Evolutionary conservation across 768 basidiomycete genomes (phyloP), one percentile per base, ranked within the genome.

Genomic region (Gyrodon lividus): DNA sequence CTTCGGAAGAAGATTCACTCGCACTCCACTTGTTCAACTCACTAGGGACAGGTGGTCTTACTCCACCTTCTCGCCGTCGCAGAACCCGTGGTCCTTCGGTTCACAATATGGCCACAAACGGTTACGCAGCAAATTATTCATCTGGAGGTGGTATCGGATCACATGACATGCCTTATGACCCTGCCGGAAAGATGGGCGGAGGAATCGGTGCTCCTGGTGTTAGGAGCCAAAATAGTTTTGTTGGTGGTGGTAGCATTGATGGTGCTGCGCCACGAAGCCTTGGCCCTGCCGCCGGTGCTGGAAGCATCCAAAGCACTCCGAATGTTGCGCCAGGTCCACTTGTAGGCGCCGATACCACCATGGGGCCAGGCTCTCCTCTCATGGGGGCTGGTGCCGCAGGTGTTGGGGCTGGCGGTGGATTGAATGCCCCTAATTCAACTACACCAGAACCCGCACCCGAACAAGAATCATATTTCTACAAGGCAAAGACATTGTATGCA

Each of bases 1-100:
- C 95, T 2, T 91, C 95, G 1, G 95, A 98, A 63, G 94, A 97
- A 62, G 93, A 95, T 64, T 92, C 93, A 0, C 83, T 92, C 56
- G 71, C 79, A 24, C 80, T 93, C 44, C 81, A 94, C 70, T 61
- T 96, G 56, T 91, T 97, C 80, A 94, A 92, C 69, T 79, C 83
- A n/a, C 74, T 91, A 62, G 90, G 91, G 48, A 89, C 89, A 34
- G 90, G 90, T 48, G 89, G 91, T 37, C 84, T 92, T 43, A 84
- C 87, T 1, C 82, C 89, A 9, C 91, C 92, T 43, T 83, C 85
- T 3, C 83, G 89, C 49, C 83, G 90, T 52, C 85, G 89, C 56
- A 78, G 89, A 47, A 84, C 87, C 17, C 84, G 86, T 49, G 78
- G 80, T 10, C 75, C 80, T 24, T 82, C 83, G 16, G 69, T 83